A percentile compares a stretch with the other conserved stretches of the same genome.
Conservation (phyloP, 164 flowering plant species). For the Hamamelis virginiana region DNA sequence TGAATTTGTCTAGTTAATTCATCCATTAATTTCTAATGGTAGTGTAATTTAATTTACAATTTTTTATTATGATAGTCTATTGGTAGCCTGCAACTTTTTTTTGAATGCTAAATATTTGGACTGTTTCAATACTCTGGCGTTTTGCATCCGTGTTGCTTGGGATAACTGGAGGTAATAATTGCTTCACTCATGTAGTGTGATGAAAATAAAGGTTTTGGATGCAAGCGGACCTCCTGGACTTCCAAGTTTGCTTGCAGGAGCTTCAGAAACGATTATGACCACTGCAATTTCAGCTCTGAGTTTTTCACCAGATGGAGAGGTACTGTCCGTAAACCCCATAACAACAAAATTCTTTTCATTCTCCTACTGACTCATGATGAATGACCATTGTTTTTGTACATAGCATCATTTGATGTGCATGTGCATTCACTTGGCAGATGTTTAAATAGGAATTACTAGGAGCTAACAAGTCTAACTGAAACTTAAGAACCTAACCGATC, state of each 20-base stretch:
- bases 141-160: background rate
- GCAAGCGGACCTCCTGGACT: conserved; percentile 98
- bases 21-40: too few relatives aligned
- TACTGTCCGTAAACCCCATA: conserved; percentile 20
- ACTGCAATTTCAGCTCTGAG: conserved; percentile 81
- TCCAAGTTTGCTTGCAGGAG: conserved; percentile 72
- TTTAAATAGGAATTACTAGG: background rate
- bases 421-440: background rate
- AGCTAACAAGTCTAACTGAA: background rate
- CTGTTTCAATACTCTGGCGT: background rate
- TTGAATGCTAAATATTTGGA: background rate
- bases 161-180: conserved; percentile 9
- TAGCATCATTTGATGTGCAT: background rate
- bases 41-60: too few relatives aligned
- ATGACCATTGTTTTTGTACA: background rate
- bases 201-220: conserved; percentile 81
- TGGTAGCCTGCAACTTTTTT: background rate
- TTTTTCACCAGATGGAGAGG: conserved; percentile 99
- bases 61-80: too few relatives aligned
- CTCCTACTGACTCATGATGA: background rate
- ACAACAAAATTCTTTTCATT: background rate
- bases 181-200: conserved; percentile 46
- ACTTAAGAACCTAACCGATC: background rate
- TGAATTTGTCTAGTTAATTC: too few relatives aligned
- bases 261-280: conserved; percentile 44